Evolutionary conservation across 257 asterid genomes (phyloP).

Genomic region (Petrea volubilis): DNA sequence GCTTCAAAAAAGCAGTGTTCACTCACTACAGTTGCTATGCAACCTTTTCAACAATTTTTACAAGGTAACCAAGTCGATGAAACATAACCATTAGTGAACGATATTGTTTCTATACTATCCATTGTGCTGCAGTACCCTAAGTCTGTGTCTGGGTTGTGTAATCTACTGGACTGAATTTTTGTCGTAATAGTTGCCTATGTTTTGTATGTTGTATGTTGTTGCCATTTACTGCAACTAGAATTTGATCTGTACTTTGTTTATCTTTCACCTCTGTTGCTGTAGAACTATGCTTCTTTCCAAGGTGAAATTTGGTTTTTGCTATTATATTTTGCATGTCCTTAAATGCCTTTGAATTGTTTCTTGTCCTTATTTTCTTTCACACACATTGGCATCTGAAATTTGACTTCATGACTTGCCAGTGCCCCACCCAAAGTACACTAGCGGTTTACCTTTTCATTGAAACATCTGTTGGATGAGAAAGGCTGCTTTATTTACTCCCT

Average conservation of each 20-base stretch:
- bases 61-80: conserved; percentile 61
- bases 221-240: neutral
- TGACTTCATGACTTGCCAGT: neutral
- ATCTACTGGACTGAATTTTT: neutral
- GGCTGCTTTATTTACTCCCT: neutral
- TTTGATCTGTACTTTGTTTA: neutral
- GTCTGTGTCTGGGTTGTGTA: neutral
- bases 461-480: conserved; percentile 21
- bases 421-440: neutral
- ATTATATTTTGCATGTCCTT: neutral
- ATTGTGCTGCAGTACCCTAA: neutral
- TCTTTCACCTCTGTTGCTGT: too few species aligned
- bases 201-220: neutral
- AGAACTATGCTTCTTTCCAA: conserved; percentile 9
- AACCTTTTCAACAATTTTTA: conserved; percentile 96
- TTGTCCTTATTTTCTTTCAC: conserved; percentile 8
- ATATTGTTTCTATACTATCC: conserved; percentile 17
- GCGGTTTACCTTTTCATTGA: conserved; percentile 1
- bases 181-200: neutral
- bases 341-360: neutral
- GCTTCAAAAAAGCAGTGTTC: conserved; percentile 88
- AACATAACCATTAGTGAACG: conserved; percentile 15
- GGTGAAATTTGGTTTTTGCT: neutral
- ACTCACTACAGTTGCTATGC: conserved; percentile 91
- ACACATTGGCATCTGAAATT: neutral